These are phyloP conservation scores for Ceratobasidium sp. DNA, from an alignment of 1,284 basidiomycete genomes.

Conservation along the genomic window DNA sequence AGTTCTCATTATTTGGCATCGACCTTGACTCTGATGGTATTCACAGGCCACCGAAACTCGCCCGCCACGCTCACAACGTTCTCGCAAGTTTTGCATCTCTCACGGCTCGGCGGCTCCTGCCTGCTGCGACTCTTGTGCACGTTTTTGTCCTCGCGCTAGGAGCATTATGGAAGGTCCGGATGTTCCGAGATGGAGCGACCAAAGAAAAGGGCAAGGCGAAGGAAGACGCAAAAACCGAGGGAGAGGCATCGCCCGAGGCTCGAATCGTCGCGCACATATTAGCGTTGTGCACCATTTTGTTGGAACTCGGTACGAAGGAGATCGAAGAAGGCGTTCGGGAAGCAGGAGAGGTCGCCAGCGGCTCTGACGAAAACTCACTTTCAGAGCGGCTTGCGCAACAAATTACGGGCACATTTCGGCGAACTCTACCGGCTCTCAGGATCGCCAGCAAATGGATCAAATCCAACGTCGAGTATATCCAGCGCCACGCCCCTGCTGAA, in stretches of 20 bases:
- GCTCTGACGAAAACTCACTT: constrained; percentile 53
- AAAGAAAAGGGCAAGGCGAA: constrained; percentile 55
- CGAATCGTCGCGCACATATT: constrained; percentile 81
- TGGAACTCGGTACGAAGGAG: constrained; percentile 74
- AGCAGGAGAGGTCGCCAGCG: constrained; percentile 55
- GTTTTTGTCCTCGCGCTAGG: constrained; percentile 81
- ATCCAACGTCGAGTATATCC: constrained; percentile 81
- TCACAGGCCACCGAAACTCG: constrained; percentile 61
- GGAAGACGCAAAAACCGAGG: constrained; percentile 20
- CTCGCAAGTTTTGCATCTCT: constrained; percentile 66
- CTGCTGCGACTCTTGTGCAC: constrained; percentile 81
- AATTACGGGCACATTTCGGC: constrained; percentile 87
- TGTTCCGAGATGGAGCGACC: constrained; percentile 62
- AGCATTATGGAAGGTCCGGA: constrained; percentile 84
- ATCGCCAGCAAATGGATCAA: constrained; percentile 92
- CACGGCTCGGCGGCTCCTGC: constrained; percentile 70
- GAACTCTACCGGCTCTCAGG: constrained; percentile 88
- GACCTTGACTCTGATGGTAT: neutral
- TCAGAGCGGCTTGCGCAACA: constrained; percentile 72
- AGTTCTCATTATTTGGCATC: neutral
- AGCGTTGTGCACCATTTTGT: constrained; percentile 73
- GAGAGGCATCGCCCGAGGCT: constrained; percentile 67
- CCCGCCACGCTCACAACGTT: constrained; percentile 69
- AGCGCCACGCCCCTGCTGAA: constrained; percentile 55
- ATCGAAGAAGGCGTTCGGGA: constrained; percentile 55